These are phyloP conservation scores for Herpotrichia juniperi DNA, from an alignment of 2,329 filamentous ascomycete species.

Conservation along the genomic window DNA sequence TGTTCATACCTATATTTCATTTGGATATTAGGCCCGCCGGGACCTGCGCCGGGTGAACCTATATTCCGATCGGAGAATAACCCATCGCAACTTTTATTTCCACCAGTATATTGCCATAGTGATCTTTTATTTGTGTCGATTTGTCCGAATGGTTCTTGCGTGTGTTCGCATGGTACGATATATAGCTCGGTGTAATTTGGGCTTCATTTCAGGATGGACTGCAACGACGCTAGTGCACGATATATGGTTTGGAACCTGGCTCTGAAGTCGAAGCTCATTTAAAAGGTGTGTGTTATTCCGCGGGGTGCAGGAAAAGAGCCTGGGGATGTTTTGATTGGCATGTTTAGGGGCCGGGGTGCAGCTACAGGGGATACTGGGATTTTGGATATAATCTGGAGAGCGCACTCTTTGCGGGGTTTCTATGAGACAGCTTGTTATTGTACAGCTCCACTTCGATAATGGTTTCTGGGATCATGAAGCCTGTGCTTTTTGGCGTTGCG, in stretches of 20 bases:
- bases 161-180: not conserved
- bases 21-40: slow-evolving; percentile 32
- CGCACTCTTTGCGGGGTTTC: not conserved
- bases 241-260: not conserved
- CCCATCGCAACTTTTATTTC: not conserved
- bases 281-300: not conserved
- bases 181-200: not conserved
- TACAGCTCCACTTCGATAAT: slow-evolving; percentile 4
- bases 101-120: not conserved
- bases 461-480: slow-evolving; percentile 6
- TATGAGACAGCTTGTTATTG: not conserved
- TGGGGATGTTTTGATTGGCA: not conserved
- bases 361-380: not conserved
- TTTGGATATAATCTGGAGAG: not conserved
- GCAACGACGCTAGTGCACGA: not conserved
- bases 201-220: not conserved
- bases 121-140: not conserved
- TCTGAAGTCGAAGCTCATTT: not conserved
- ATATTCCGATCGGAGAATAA: not conserved
- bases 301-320: slow-evolving; percentile 1
- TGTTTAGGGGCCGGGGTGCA: not conserved
- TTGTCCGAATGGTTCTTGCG: not conserved
- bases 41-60: slow-evolving; percentile 28
- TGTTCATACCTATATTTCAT: slow-evolving; percentile 23
- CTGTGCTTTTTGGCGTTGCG: slow-evolving; percentile 11